phyloP scores from a whole-genome alignment of 23 red algal species.

The Gracilaria domingensis region DNA sequence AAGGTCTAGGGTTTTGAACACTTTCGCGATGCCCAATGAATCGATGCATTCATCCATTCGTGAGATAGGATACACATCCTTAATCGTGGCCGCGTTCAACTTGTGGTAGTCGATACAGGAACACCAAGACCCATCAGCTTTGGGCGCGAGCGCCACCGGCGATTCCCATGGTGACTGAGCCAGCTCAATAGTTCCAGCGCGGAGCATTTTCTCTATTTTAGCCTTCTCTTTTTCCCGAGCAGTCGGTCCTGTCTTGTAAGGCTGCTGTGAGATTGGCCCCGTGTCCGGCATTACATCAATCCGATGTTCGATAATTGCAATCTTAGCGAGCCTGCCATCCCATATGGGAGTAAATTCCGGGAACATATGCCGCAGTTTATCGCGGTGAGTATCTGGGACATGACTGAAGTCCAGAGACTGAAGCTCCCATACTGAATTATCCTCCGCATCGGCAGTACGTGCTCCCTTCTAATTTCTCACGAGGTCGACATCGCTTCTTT shows the following conservation, averaged over 20 bases:
- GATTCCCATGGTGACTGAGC: background rate
- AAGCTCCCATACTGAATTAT: background rate
- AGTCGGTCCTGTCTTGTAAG: background rate
- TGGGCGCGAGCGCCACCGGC: background rate
- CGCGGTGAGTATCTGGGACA: background rate
- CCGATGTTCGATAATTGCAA: background rate
- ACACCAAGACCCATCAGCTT: background rate
- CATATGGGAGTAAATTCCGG: slow-evolving; percentile 3
- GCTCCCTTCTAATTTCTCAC: no score
- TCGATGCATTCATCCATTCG: slow-evolving; percentile 6
- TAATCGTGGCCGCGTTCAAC: background rate
- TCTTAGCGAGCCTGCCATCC: background rate
- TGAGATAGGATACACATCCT: background rate
- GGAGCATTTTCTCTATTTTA: background rate
- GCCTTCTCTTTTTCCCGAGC: background rate
- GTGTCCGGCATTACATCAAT: background rate
- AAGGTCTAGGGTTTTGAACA: slow-evolving; percentile 5
- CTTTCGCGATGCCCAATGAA: background rate
- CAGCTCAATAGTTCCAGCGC: background rate
- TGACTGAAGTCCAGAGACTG: background rate
- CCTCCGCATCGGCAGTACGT: no score
- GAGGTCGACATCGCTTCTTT: no score
- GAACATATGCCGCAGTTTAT: background rate
- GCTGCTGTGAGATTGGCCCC: background rate
- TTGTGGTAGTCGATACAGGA: background rate